Percentiles rank a stretch among this genome's conserved stretches.
These are phyloP conservation scores for Acacia concinna DNA, from an alignment of 331 rosid species.

Conservation along the genomic window DNA sequence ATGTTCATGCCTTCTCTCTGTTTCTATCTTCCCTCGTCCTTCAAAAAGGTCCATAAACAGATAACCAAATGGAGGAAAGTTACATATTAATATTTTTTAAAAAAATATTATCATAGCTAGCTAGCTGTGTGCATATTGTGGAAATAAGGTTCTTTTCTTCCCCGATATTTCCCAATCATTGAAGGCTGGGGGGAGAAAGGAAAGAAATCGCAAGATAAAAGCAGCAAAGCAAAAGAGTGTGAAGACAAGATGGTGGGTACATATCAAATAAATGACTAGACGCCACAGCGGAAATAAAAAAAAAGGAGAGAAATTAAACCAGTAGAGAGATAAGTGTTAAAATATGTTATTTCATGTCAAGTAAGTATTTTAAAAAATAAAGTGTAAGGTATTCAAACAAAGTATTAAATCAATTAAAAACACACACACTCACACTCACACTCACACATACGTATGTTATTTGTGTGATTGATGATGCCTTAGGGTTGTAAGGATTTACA, in stretches of 20 bases:
- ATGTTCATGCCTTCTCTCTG: background rate
- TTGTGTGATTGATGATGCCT: no score
- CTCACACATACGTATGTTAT: no score
- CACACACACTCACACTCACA: no score
- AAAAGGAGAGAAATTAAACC: background rate
- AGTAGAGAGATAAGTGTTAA: background rate
- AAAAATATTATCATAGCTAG: background rate
- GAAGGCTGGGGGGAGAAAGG: background rate
- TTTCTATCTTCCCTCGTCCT: background rate
- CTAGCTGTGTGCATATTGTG: background rate
- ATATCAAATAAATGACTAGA: conserved; percentile 24
- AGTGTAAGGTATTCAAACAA: background rate
- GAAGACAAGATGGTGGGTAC: conserved; percentile 23
- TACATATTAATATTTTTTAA: background rate
- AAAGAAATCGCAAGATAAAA: background rate
- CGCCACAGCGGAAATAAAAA: background rate
- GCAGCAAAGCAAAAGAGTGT: background rate
- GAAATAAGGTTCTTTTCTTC: background rate
- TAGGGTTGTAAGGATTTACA: no score
- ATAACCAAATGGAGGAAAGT: background rate
- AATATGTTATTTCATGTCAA: background rate
- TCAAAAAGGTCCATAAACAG: background rate
- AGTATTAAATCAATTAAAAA: no score
- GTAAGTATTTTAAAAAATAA: background rate
- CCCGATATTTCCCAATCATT: conserved; percentile 17